Conservation (phyloP, 352 stramenopile species). For the Pythium rhizo-oryzae region DNA sequence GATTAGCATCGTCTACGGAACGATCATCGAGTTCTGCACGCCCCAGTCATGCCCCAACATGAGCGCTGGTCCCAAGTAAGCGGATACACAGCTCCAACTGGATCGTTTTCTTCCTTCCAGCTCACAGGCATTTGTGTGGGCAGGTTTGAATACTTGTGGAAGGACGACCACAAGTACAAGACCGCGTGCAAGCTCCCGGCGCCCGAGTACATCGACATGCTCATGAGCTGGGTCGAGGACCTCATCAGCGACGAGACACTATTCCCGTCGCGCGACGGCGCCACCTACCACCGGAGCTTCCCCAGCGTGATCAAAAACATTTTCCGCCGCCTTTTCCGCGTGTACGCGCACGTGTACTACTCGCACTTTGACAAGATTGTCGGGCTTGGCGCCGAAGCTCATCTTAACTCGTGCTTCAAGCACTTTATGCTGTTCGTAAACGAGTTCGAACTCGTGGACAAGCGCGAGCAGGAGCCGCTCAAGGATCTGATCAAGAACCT, state of each 20-base stretch:
- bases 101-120: no score
- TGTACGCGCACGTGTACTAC: constrained; percentile 98
- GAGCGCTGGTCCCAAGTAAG: constrained; percentile 70
- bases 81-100: no score
- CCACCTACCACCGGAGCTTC: constrained; percentile 85
- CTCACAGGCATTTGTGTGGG: background rate
- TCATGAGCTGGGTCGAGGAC: constrained; percentile 92
- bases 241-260: constrained; percentile 81
- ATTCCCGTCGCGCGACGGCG: constrained; percentile 71
- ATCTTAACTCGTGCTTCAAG: constrained; percentile 99
- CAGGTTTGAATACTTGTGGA: constrained; percentile 92
- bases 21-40: constrained; percentile 85
- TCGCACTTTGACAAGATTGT: constrained; percentile 96
- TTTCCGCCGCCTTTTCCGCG: constrained; percentile 95
- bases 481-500: constrained; percentile 95
- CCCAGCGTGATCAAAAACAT: constrained; percentile 90
- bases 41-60: constrained; percentile 68
- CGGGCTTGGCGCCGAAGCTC: constrained; percentile 92
- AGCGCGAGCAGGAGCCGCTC: constrained; percentile 94
- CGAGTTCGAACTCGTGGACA: constrained; percentile 93
- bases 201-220: constrained; percentile 92
- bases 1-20: constrained; percentile 93
- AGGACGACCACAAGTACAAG: constrained; percentile 76
- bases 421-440: constrained; percentile 98
- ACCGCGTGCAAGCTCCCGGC: constrained; percentile 68